Percentiles rank a stretch among this genome's conserved stretches.
Evolutionary conservation across 2,329 filamentous ascomycete species (phyloP).

Genomic region (Lecanicillium sp.): DNA sequence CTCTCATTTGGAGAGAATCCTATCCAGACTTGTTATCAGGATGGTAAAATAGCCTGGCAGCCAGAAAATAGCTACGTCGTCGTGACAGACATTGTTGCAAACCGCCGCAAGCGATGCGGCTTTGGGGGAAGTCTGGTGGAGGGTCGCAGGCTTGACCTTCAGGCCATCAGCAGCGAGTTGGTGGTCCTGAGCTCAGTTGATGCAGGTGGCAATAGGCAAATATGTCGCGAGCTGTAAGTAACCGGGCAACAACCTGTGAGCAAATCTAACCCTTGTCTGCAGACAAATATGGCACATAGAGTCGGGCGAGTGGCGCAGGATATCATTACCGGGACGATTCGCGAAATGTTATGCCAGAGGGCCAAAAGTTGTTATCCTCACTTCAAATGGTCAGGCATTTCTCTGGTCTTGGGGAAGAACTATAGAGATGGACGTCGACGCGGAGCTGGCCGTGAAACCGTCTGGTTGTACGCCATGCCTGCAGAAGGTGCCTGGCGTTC

Average conservation of each 20-base stretch:
- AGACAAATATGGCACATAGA: conserved; percentile 6
- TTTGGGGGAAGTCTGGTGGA: conserved; percentile 11
- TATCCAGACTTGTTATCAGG: conserved; percentile 14
- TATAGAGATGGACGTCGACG: conserved; percentile 1
- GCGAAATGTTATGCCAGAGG: conserved; percentile 6
- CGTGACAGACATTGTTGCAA: conserved; percentile 16
- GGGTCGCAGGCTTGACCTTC: conserved; percentile 11
- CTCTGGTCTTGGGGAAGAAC: conserved; percentile 6
- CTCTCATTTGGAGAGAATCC: conserved; percentile 8
- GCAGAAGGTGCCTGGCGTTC: conserved; percentile 1
- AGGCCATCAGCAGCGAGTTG: conserved; percentile 14
- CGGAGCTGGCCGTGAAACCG: conserved; percentile 2
- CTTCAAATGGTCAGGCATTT: conserved; percentile 4
- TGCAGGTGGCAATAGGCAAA: not conserved
- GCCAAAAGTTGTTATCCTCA: not conserved
- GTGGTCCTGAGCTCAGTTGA: conserved; percentile 11
- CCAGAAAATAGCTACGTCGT: conserved; percentile 12
- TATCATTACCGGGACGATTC: conserved; percentile 3
- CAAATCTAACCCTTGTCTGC: not conserved
- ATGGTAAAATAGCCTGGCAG: conserved; percentile 20
- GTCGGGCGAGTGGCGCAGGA: conserved; percentile 1
- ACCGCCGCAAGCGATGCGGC: conserved; percentile 13
- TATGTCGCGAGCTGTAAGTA: conserved; percentile 6
- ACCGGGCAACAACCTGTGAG: not conserved
- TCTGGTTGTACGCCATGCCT: not conserved